A percentile compares a stretch with the other conserved stretches of the same genome.
These are phyloP conservation scores for Curvularia eragrostidis DNA, from an alignment of 2,329 filamentous ascomycete genomes.

Conservation along the genomic window DNA sequence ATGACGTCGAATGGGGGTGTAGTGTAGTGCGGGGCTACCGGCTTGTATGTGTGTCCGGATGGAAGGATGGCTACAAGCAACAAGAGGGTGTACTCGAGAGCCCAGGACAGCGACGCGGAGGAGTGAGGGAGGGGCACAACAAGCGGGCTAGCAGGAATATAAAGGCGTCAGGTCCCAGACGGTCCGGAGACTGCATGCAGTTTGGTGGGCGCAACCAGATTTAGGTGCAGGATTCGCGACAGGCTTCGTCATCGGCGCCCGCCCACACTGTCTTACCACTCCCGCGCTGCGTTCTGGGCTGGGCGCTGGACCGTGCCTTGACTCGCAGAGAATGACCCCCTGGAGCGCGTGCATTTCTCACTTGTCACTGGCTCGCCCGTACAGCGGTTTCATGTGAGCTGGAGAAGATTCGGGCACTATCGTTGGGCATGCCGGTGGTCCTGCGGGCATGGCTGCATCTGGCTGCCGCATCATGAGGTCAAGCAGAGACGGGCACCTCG, in stretches of 20 bases:
- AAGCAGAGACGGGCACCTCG: slow-evolving; percentile 2
- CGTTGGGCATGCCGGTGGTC: slow-evolving; percentile 22
- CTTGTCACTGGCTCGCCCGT: slow-evolving; percentile 17
- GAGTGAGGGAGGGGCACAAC: slow-evolving; percentile 11
- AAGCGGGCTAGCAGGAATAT: slow-evolving; percentile 22
- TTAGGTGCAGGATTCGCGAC: slow-evolving; percentile 23
- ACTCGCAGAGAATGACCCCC: slow-evolving; percentile 18
- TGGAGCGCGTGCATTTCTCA: slow-evolving; percentile 10
- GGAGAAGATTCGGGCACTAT: slow-evolving; percentile 19
- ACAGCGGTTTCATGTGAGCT: slow-evolving; percentile 8
- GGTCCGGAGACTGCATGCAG: slow-evolving; percentile 15
- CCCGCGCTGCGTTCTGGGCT: slow-evolving; percentile 16
- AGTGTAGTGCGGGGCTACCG: slow-evolving; percentile 29
- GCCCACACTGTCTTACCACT: slow-evolving; percentile 12
- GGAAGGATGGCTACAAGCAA: slow-evolving; percentile 4
- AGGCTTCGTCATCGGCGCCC: slow-evolving; percentile 40
- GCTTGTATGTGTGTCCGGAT: slow-evolving; percentile 11
- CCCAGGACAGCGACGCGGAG: slow-evolving; percentile 5
- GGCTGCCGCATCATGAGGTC: slow-evolving; percentile 1
- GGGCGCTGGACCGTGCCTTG: slow-evolving; percentile 19
- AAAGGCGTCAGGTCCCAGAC: slow-evolving; percentile 18
- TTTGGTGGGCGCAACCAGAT: slow-evolving; percentile 34
- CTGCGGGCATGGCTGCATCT: slow-evolving; percentile 2
- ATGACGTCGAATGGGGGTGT: slow-evolving; percentile 20
- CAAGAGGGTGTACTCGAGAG: slow-evolving; percentile 5